phyloP scores from a whole-genome alignment of 257 asterid genomes.

The Striga asiatica region DNA sequence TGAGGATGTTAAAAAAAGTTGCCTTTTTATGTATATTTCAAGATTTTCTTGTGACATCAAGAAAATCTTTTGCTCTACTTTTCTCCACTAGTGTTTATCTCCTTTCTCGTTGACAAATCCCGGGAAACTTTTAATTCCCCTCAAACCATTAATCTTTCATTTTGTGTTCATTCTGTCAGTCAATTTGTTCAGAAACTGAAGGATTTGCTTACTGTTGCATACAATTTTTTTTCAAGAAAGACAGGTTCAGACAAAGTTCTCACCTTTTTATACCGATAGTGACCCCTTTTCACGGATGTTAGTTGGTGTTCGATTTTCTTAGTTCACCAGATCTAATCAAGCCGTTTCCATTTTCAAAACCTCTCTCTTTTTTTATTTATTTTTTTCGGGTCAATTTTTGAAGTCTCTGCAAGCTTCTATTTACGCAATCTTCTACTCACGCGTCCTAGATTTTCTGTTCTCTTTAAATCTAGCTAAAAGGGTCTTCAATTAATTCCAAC shows the following conservation, averaged over 20 bases:
- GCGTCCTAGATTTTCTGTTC: too few species aligned
- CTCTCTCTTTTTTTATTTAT: too few species aligned
- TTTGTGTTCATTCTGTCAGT: too few species aligned
- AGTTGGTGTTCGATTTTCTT: constrained; percentile 27
- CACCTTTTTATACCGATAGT: constrained; percentile 7
- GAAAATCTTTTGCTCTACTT: constrained; percentile 32
- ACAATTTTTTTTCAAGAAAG: too few species aligned
- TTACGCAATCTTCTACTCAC: background rate
- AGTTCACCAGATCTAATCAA: constrained; percentile 40
- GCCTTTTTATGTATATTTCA: constrained; percentile 39
- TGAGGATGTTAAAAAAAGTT: constrained; percentile 7
- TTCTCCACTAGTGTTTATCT: background rate
- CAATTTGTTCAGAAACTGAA: too few species aligned
- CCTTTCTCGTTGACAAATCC: background rate
- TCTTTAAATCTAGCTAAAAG: background rate
- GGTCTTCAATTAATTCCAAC: constrained; percentile 32
- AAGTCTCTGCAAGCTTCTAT: constrained; percentile 13
- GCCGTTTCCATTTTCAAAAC: constrained; percentile 21
- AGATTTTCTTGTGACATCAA: constrained; percentile 61
- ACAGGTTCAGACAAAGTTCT: constrained; percentile 17
- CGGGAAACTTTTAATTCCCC: constrained; percentile 25
- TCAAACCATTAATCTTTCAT: too few species aligned
- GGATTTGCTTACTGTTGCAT: too few species aligned
- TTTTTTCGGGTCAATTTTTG: constrained; percentile 9
- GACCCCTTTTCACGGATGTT: constrained; percentile 24